phyloP scores from a whole-genome alignment of 768 basidiomycete genomes.

The Boletellus sp. region DNA sequence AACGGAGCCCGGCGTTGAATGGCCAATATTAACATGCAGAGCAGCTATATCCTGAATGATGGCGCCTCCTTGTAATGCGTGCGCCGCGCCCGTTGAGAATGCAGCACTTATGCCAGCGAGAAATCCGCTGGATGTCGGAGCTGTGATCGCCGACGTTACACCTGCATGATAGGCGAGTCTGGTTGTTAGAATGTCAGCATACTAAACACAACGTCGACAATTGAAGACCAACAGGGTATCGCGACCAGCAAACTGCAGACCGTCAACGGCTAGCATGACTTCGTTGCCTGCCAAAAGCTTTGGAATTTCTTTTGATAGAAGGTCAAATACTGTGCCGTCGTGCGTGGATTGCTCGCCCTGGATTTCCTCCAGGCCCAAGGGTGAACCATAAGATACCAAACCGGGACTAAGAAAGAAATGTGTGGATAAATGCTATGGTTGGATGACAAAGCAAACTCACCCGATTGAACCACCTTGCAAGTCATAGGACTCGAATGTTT shows the following conservation, averaged over 20 bases:
- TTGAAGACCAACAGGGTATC: slow-evolving; percentile 45
- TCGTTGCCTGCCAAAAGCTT: slow-evolving; percentile 32
- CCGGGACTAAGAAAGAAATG: slow-evolving; percentile 38
- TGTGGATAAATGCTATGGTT: not conserved
- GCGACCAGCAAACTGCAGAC: slow-evolving; percentile 62
- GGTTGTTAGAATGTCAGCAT: slow-evolving; percentile 5
- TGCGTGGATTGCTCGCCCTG: slow-evolving; percentile 48
- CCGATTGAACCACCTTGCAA: slow-evolving; percentile 63
- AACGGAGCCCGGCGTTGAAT: slow-evolving; percentile 34
- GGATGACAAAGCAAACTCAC: slow-evolving; percentile 28
- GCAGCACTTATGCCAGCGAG: slow-evolving; percentile 55
- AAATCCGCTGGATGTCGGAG: slow-evolving; percentile 50
- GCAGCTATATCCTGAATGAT: slow-evolving; percentile 59
- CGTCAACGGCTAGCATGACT: slow-evolving; percentile 67
- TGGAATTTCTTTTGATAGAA: slow-evolving; percentile 33
- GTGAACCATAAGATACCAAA: slow-evolving; percentile 39
- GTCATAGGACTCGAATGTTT: slow-evolving; percentile 44
- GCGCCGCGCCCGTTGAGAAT: slow-evolving; percentile 53
- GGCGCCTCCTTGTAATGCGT: slow-evolving; percentile 54
- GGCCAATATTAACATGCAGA: slow-evolving; percentile 57
- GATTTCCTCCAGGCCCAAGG: slow-evolving; percentile 57
- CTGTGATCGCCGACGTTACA: slow-evolving; percentile 58
- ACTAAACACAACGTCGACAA: not conserved
- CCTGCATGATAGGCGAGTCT: slow-evolving; percentile 68
- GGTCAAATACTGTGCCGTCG: slow-evolving; percentile 54